A percentile compares a stretch with the other conserved stretches of the same genome.
Conservation (phyloP, 495 filamentous ascomycete genomes). For the Astrothelium subdiscretum region DNA sequence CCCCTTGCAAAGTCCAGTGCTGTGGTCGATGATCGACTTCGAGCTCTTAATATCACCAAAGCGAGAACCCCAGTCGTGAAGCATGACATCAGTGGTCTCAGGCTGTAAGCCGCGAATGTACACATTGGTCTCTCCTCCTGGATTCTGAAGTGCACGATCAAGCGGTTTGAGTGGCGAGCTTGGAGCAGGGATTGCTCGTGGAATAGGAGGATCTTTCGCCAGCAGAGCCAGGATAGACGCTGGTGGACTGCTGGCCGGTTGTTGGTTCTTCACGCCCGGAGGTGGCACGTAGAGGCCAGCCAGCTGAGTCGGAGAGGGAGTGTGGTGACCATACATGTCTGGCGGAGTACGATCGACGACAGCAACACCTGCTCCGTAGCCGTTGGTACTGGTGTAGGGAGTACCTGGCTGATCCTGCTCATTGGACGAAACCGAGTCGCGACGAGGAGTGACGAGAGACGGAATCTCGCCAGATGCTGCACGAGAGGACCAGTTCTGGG, state of each 20-base stretch:
- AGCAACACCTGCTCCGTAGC: constrained; percentile 37
- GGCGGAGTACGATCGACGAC: constrained; percentile 49
- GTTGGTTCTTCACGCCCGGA: constrained; percentile 36
- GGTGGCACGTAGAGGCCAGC: constrained; percentile 29
- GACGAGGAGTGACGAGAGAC: constrained; percentile 32
- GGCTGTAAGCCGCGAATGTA: constrained; percentile 94
- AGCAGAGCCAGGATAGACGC: constrained; percentile 60
- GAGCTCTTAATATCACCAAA: constrained; percentile 88
- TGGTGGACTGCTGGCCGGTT: constrained; percentile 40
- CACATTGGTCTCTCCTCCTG: constrained; percentile 79
- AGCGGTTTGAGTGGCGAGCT: constrained; percentile 62
- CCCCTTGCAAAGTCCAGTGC: constrained; percentile 91
- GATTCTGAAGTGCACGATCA: constrained; percentile 84
- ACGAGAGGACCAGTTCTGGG: constrained; percentile 29
- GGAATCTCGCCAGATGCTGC: constrained; percentile 29
- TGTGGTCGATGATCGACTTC: constrained; percentile 93
- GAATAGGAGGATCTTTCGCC: constrained; percentile 66
- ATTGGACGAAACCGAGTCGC: constrained; percentile 47
- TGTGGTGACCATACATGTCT: constrained; percentile 27
- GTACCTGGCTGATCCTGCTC: constrained; percentile 51
- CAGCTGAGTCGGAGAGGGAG: constrained; percentile 53
- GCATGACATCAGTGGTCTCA: constrained; percentile 83
- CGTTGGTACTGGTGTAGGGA: constrained; percentile 38
- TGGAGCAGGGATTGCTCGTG: constrained; percentile 76
- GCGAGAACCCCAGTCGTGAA: constrained; percentile 67